Percentiles rank a stretch among this genome's conserved stretches.
Evolutionary conservation across 208 protist genomes (phyloP).

Genomic region (Lotmaria passim): DNA sequence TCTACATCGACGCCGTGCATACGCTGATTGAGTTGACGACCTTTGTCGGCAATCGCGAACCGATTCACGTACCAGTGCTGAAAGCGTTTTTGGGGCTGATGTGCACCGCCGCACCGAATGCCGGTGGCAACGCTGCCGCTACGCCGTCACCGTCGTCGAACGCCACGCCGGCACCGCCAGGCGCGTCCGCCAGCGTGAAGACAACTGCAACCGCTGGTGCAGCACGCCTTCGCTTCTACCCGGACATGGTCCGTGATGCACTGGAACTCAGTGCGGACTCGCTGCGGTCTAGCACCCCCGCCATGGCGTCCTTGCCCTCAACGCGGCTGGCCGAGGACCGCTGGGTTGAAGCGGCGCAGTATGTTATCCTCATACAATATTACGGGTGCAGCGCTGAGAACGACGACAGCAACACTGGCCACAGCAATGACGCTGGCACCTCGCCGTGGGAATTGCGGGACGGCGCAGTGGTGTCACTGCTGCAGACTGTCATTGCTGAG

Average conservation of each 20-base stretch:
- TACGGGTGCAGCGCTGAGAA: slow-evolving; percentile 7
- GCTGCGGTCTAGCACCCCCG: not conserved
- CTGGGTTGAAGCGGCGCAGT: slow-evolving; percentile 66
- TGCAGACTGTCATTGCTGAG: slow-evolving; percentile 25
- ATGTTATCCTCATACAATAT: slow-evolving; percentile 72
- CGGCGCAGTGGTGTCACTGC: slow-evolving; percentile 21
- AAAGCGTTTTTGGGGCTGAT: slow-evolving; percentile 62
- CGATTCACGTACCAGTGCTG: slow-evolving; percentile 79
- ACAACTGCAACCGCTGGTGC: no score
- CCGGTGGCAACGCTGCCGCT: slow-evolving; percentile 9
- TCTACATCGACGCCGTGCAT: slow-evolving; percentile 62
- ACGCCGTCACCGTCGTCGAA: not conserved
- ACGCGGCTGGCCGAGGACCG: slow-evolving; percentile 41
- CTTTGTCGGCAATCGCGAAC: slow-evolving; percentile 85
- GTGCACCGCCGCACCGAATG: not conserved
- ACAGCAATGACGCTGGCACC: not conserved
- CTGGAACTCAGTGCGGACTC: slow-evolving; percentile 35
- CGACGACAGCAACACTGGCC: not conserved
- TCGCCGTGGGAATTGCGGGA: not conserved
- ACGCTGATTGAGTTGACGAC: slow-evolving; percentile 79
- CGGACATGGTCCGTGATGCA: slow-evolving; percentile 56
- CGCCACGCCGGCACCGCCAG: not conserved
- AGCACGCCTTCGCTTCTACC: slow-evolving; percentile 63
- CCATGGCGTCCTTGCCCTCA: not conserved
- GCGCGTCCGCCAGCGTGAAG: not conserved